These are phyloP conservation scores for Candida sanyaensis DNA, from an alignment of 1,139 yeast genomes.

Conservation along the genomic window DNA sequence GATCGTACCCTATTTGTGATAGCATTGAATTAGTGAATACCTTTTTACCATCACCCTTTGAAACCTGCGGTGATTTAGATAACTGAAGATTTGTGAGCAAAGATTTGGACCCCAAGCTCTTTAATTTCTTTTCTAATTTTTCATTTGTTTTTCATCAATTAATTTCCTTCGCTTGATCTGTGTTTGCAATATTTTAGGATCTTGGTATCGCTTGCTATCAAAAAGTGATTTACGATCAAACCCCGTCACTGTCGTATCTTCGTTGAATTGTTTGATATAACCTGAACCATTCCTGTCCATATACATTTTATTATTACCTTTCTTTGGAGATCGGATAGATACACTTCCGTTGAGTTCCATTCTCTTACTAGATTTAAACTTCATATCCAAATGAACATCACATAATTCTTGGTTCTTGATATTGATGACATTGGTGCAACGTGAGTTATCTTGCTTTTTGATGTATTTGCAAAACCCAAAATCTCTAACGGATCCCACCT, in stretches of 20 bases:
- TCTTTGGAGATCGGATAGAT: conserved; percentile 40
- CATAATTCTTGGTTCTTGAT: conserved; percentile 56
- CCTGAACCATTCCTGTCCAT: conserved; percentile 16
- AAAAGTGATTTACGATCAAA: conserved; percentile 14
- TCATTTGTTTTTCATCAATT: conserved; percentile 34
- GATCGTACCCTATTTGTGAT: conserved; percentile 53
- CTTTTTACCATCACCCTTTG: conserved; percentile 14
- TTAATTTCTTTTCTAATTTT: conserved; percentile 31
- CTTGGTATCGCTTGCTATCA: conserved; percentile 35
- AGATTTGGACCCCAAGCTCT: conserved; percentile 16
- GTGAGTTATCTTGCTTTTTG: conserved; percentile 40
- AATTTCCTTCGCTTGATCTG: conserved; percentile 34
- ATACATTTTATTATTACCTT: conserved; percentile 26
- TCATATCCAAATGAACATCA: conserved; percentile 67
- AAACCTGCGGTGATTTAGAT: neutral
- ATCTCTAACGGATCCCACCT: conserved; percentile 72
- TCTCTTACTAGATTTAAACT: conserved; percentile 56
- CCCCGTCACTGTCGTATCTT: conserved; percentile 22
- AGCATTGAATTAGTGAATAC: conserved; percentile 42
- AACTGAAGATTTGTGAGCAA: conserved; percentile 11
- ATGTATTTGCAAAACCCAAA: conserved; percentile 67
- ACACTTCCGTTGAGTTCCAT: conserved; percentile 74
- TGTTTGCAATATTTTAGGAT: conserved; percentile 46
- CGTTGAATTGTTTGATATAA: conserved; percentile 20
- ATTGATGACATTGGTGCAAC: conserved; percentile 66